These are phyloP conservation scores for Podosphaera xanthii DNA, from an alignment of 2,329 filamentous ascomycete genomes.

Conservation along the genomic window DNA sequence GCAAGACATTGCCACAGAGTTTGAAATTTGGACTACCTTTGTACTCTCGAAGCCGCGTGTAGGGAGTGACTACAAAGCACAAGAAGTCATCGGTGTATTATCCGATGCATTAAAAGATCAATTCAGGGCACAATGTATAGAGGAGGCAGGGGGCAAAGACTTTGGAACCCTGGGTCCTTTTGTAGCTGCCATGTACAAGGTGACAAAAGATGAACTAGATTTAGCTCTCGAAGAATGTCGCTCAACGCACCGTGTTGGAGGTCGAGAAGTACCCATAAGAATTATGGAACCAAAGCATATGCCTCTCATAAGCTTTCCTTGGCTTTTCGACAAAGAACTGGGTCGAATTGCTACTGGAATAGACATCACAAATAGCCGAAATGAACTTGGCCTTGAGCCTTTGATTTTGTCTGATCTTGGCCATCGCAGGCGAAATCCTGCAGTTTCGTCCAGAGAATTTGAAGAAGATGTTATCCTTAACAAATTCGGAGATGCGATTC, in stretches of 20 bases:
- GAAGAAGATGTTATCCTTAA: constrained; percentile 12
- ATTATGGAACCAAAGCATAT: constrained; percentile 27
- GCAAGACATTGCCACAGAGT: constrained; percentile 64
- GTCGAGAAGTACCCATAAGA: constrained; percentile 17
- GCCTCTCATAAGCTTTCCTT: constrained; percentile 83
- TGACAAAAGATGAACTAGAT: constrained; percentile 50
- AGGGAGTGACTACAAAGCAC: constrained; percentile 60
- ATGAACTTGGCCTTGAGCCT: constrained; percentile 7
- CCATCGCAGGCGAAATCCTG: constrained; percentile 2
- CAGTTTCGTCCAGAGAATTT: background rate
- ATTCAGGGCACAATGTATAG: constrained; percentile 43
- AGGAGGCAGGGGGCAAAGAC: constrained; percentile 36
- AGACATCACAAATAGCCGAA: constrained; percentile 8
- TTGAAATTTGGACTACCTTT: constrained; percentile 80
- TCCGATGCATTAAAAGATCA: constrained; percentile 41
- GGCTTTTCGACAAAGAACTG: constrained; percentile 59
- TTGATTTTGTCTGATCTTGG: constrained; percentile 5
- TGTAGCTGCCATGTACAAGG: constrained; percentile 67
- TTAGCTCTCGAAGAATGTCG: constrained; percentile 30
- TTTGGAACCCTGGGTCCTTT: constrained; percentile 42
- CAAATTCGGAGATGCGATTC: constrained; percentile 13
- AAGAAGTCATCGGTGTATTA: constrained; percentile 58
- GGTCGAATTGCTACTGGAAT: constrained; percentile 38
- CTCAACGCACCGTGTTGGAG: constrained; percentile 18
- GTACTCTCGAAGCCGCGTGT: constrained; percentile 51